A percentile compares a stretch with the other conserved stretches of the same genome.
phyloP scores from a whole-genome alignment of 2,329 filamentous ascomycete genomes.

The Penicillium corylophilum region DNA sequence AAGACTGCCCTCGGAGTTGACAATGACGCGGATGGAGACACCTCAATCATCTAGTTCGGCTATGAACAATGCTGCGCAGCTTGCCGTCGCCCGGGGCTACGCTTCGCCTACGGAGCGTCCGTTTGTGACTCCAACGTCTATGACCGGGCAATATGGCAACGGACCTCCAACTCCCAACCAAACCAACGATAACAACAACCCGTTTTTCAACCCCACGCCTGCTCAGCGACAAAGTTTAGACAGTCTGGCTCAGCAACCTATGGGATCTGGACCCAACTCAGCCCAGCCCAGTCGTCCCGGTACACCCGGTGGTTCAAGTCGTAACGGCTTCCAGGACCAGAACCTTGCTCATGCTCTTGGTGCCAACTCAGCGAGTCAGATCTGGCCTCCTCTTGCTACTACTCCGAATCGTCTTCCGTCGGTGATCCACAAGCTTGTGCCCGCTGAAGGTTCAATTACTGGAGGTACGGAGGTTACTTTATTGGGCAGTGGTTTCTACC shows the following conservation, averaged over 20 bases:
- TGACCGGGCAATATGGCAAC: constrained; percentile 52
- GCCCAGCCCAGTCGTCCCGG: constrained; percentile 74
- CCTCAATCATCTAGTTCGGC: constrained; percentile 44
- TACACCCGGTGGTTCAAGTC: constrained; percentile 59
- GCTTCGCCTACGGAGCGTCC: constrained; percentile 45
- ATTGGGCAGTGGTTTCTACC: constrained; percentile 75
- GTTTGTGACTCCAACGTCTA: constrained; percentile 47
- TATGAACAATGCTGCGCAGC: constrained; percentile 41
- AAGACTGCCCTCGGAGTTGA: constrained; percentile 70
- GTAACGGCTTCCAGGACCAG: constrained; percentile 43
- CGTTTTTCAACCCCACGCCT: constrained; percentile 54
- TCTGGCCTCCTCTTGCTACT: constrained; percentile 55
- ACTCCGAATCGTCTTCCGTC: constrained; percentile 56
- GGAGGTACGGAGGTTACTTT: constrained; percentile 87
- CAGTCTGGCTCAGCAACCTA: constrained; percentile 60
- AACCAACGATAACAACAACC: constrained; percentile 60
- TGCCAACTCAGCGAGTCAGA: constrained; percentile 49
- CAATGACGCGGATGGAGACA: constrained; percentile 80
- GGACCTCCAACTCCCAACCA: constrained; percentile 65
- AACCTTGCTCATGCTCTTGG: constrained; percentile 29
- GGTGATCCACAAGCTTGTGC: constrained; percentile 78
- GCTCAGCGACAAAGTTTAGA: constrained; percentile 66
- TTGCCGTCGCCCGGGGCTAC: constrained; percentile 40
- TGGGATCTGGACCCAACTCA: constrained; percentile 72
- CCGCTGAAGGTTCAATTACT: constrained; percentile 74